Evolutionary conservation across 2,329 filamentous ascomycete genomes (phyloP).

Genomic region (Waltergamsia citrina): DNA sequence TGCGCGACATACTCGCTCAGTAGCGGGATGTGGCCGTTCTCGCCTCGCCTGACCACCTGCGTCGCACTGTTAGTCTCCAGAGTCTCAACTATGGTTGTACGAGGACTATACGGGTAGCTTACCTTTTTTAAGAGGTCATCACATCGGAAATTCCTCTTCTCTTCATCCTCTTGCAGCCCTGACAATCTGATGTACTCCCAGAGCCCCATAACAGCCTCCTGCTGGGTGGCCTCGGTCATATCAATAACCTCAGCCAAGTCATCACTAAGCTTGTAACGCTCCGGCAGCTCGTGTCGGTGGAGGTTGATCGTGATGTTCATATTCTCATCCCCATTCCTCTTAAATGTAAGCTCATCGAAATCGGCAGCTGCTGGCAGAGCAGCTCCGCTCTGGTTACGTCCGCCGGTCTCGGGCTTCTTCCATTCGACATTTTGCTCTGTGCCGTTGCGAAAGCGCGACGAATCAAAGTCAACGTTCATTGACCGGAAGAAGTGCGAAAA

Average conservation of each 20-base stretch:
- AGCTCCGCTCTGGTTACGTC: conserved; percentile 32
- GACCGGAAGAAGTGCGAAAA: conserved; percentile 76
- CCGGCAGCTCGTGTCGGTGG: conserved; percentile 72
- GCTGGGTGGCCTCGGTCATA: conserved; percentile 75
- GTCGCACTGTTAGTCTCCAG: conserved; percentile 16
- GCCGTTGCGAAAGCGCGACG: conserved; percentile 45
- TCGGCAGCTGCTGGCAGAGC: conserved; percentile 52
- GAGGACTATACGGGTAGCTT: too few species aligned
- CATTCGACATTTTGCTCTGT: conserved; percentile 63
- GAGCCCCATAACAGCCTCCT: conserved; percentile 80
- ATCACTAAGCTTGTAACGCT: conserved; percentile 72
- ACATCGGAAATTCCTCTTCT: conserved; percentile 86
- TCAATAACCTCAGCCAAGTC: conserved; percentile 78
- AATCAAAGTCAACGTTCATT: conserved; percentile 67
- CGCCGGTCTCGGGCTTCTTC: conserved; percentile 65
- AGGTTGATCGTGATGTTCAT: conserved; percentile 85
- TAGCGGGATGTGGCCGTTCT: conserved; percentile 76
- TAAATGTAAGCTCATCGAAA: conserved; percentile 87
- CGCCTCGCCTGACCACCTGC: conserved; percentile 66
- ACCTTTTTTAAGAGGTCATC: conserved; percentile 75
- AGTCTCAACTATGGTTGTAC: too few species aligned
- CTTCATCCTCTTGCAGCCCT: conserved; percentile 86
- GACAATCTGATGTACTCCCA: conserved; percentile 91
- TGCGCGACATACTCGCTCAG: conserved; percentile 70
- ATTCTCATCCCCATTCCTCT: conserved; percentile 86